Base-by-base conservation (phyloP, 306 rosid genomes). In the Benincasa hispida region DNA sequence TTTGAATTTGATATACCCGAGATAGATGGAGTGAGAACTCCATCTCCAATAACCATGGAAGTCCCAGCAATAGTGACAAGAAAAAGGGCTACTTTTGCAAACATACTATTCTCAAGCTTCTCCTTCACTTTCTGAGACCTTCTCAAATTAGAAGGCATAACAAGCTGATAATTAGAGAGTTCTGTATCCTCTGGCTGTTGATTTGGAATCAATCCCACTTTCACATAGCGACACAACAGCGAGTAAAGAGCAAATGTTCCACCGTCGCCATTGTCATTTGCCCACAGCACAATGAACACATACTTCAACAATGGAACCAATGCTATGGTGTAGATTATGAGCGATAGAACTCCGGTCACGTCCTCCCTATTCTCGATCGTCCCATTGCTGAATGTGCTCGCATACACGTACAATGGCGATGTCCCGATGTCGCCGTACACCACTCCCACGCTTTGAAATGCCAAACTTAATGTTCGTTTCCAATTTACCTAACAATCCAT, bases 401-500 rank as follows among this genome's bases (percentile, higher is more conserved):
- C 51, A 19, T 4, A 91, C 8, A 93, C 98, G 19, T 91, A 93
- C 8, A 93, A 87, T 1, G 98, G 98, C 2, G 98, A 93, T 6
- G 98, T 93, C 3, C 98, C 98, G 42, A 93, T 88, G 84, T 93
- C 98, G 2, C 97, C 98, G 5, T 91, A 93, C 19, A 93, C 91
- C 25, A 93, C 72, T 32, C 98, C 98, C 42, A 93, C 77, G 76
- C 96, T 88, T 76, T 91, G 98, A 85, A 89, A 89, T 30, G 98
- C 97, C 6, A 93, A 83, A 34, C 67, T 82, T 54, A 93, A 55
- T 1, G 93, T 91, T 6, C 76, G 57, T 10, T 17, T 62, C 96
- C 91, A 89, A 30, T 34, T 76, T 57, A 67, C 75, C 87, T 87
- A 79, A 45, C 1, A 13, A 14, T 4, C 10, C 13, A 45, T 45